Base-by-base conservation (phyloP, 164 flowering plant species). In the Annona cherimola region DNA sequence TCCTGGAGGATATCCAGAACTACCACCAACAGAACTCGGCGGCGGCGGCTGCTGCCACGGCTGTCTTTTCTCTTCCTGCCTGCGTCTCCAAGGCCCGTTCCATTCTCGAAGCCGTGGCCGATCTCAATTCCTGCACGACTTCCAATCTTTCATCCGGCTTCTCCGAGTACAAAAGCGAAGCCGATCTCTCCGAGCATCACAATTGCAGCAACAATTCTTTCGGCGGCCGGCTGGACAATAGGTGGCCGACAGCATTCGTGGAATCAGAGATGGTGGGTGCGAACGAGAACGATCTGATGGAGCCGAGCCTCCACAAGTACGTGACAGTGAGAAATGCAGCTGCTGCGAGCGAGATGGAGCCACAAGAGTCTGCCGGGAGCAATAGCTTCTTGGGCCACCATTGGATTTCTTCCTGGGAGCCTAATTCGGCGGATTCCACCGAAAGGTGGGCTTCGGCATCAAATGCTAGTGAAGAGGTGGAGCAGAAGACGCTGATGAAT, bases 71-170 rank as follows among this genome's bases (percentile, higher is more conserved):
- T 5, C 87, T 91, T 69, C 99, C 97, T 9, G 69, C 94, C 3
- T 89, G 97, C 74, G 82, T 95, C 60, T 77, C 86, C 69, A 95
- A 95, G 80, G 99, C 98, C 61, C 81, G 89, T 66, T 90, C 96
- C n/a, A 91, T 95, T 54, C 82, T 91, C 4, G 97, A 95, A 67
- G 98, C 99, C 9, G 98, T 95, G 4, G 96, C 94, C 0, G 98
- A 95, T 69, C 94, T 95, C 76, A 95, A 91, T 71, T n/a, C n/a
- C n/a, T n/a, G n/a, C n/a, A n/a, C n/a, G n/a, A n/a, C n/a, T n/a
- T n/a, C n/a, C n/a, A n/a, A n/a, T n/a, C n/a, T n/a, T n/a, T n/a
- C n/a, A n/a, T n/a, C n/a, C n/a, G n/a, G n/a, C n/a, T n/a, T n/a
- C n/a, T n/a, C n/a, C n/a, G n/a, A n/a, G n/a, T n/a, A n/a, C n/a